A percentile compares a stretch with the other conserved stretches of the same genome.
Evolutionary conservation across 768 basidiomycete genomes (phyloP).

Genomic region (Filobasidium wieringae): DNA sequence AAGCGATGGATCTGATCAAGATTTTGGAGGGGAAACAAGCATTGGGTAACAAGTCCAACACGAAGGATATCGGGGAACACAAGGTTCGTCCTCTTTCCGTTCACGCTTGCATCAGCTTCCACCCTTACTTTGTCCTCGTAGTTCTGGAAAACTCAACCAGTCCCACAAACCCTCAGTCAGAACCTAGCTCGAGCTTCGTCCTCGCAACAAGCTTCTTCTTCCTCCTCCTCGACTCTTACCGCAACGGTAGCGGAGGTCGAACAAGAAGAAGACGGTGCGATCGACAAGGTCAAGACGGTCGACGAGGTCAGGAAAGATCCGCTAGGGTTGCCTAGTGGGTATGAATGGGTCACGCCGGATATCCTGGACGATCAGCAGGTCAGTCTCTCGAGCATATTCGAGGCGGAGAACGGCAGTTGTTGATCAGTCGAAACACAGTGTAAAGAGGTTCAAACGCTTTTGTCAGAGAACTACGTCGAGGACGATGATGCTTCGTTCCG

Average conservation of each 20-base stretch:
- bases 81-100: conserved; percentile 49
- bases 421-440: no score
- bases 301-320: conserved; percentile 79
- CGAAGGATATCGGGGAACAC: conserved; percentile 73
- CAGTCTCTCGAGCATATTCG: conserved; percentile 14
- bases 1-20: conserved; percentile 74
- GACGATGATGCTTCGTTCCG: conserved; percentile 93
- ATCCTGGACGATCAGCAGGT: conserved; percentile 66
- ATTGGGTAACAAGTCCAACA: conserved; percentile 54
- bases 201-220: conserved; percentile 52
- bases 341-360: conserved; percentile 79
- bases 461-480: conserved; percentile 91
- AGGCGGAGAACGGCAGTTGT: no score
- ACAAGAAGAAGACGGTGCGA: conserved; percentile 55
- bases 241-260: conserved; percentile 42
- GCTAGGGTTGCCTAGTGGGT: conserved; percentile 77
- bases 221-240: conserved; percentile 14
- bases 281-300: conserved; percentile 65
- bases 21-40: conserved; percentile 70
- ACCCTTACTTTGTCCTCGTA: conserved; percentile 12
- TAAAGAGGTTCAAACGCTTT: conserved; percentile 79
- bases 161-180: conserved; percentile 52
- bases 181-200: conserved; percentile 4
- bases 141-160: conserved; percentile 98
- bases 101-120: not conserved